Evolutionary conservation across 176 grass and related monocot species (phyloP), one percentile per base, ranked within the genome.

Genomic region (Zoysia pacifica): DNA sequence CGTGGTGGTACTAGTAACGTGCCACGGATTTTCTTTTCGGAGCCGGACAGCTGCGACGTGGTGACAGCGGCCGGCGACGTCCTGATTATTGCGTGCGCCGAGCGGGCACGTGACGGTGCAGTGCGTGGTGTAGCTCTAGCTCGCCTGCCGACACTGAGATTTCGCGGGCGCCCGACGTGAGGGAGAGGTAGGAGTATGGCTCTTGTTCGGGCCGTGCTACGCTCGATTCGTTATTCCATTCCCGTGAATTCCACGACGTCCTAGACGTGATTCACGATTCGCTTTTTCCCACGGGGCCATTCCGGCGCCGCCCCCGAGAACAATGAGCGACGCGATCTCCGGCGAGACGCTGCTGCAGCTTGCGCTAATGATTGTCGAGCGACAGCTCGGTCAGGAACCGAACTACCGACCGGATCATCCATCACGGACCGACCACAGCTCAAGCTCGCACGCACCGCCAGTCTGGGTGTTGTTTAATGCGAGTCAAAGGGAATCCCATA

Each of bases 321-420:
- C 20, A 35, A 28, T 28, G 28, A 15, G 67, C 13, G 3, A 50
- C 83, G 76, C 50, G 12, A 86, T 60, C 76, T 73, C 41, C 69
- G 83, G 4, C 56, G 49, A 38, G 20, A 35, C 44, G 20, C 28
- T 28, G 28, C 75, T 6, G 11, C 77, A 52, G 43, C 37, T 18
- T 6, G 5, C 43, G 43, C 50, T 50, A 68, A 86, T 86, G 84
- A 81, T 75, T 62, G 77, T 28, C 28, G 28, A 28, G 18, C 6
- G 67, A 65, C 68, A 72, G 59, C 76, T 78, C 77, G 42, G 49
- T 62, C 52, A 49, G n/a, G 58, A 81, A 81, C 70, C 37, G 51
- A 81, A 75, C 62, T 62, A 81, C 66, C 15, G 70, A 79, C 67
- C n/a, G n/a, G n/a, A n/a, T n/a, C n/a, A n/a, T n/a, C n/a, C n/a